Conservation (phyloP, 2,329 filamentous ascomycete species). For the Fusarium begoniae region DNA sequence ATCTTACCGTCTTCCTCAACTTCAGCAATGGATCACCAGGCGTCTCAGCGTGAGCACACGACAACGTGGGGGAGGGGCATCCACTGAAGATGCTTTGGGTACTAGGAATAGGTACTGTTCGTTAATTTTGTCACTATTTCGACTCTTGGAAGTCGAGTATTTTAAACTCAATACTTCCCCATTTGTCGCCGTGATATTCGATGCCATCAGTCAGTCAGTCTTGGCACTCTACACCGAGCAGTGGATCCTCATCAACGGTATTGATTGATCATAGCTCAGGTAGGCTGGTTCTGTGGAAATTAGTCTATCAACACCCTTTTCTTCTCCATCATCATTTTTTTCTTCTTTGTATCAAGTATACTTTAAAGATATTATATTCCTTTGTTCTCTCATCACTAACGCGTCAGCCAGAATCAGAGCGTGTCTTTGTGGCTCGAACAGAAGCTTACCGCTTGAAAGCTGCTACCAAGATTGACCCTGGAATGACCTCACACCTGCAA, state of each 20-base stretch:
- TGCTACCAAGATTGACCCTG: neutral
- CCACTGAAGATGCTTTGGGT: neutral
- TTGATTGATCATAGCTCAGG: constrained; percentile 22
- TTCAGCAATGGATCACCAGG: constrained; percentile 21
- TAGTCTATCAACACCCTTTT: constrained; percentile 7
- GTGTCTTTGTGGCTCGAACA: constrained; percentile 1
- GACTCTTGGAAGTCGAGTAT: neutral
- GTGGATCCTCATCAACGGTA: constrained; percentile 19
- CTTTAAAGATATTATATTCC: neutral
- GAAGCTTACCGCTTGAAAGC: constrained; percentile 14
- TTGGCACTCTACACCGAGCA: constrained; percentile 17
- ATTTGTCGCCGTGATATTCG: neutral
- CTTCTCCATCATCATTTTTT: neutral
- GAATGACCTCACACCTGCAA: constrained; percentile 36
- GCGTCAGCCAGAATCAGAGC: constrained; percentile 3
- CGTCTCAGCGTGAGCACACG: constrained; percentile 29
- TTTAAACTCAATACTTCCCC: constrained; percentile 7
- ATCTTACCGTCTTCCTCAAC: neutral
- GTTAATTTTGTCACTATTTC: neutral
- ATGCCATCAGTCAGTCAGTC: constrained; percentile 1
- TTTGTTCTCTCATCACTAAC: neutral
- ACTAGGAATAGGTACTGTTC: neutral
- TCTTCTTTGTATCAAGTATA: neutral
- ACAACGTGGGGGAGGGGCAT: constrained; percentile 23
- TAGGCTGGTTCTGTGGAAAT: constrained; percentile 26